Evolutionary conservation across 805 yeast species (phyloP).

Genomic region (Candida sanyiensis): DNA sequence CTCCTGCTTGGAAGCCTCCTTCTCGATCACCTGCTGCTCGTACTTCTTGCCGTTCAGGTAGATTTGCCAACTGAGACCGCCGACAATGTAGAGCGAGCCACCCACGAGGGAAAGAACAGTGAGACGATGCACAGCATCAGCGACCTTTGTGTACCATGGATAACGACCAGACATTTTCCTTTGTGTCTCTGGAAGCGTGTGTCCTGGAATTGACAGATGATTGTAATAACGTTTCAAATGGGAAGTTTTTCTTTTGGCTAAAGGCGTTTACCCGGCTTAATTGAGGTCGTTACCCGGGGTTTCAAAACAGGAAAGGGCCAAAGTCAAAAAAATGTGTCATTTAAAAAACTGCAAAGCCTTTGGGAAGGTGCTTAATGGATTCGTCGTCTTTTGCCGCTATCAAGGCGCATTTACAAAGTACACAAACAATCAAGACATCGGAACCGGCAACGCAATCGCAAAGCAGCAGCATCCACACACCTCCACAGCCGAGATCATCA

Average conservation of each 20-base stretch:
- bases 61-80: constrained; percentile 46
- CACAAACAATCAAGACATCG: no score
- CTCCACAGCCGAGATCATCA: constrained; percentile 1
- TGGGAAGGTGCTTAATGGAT: no score
- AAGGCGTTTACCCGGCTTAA: background rate
- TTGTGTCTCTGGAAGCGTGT: background rate
- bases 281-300: no score
- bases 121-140: constrained; percentile 68
- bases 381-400: constrained; percentile 1
- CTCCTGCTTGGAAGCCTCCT: constrained; percentile 4
- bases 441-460: no score
- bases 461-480: background rate
- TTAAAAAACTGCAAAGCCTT: no score
- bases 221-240: background rate
- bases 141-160: constrained; percentile 73
- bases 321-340: no score
- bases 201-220: background rate
- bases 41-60: constrained; percentile 48
- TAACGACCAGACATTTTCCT: constrained; percentile 38
- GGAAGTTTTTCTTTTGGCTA: background rate
- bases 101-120: constrained; percentile 66
- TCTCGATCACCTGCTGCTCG: constrained; percentile 31
- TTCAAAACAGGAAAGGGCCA: no score
- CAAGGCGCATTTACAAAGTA: background rate
- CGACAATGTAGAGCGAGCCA: constrained; percentile 42